Evolutionary conservation across 306 rosid genomes (phyloP).

Genomic region (Quercus cerris): DNA sequence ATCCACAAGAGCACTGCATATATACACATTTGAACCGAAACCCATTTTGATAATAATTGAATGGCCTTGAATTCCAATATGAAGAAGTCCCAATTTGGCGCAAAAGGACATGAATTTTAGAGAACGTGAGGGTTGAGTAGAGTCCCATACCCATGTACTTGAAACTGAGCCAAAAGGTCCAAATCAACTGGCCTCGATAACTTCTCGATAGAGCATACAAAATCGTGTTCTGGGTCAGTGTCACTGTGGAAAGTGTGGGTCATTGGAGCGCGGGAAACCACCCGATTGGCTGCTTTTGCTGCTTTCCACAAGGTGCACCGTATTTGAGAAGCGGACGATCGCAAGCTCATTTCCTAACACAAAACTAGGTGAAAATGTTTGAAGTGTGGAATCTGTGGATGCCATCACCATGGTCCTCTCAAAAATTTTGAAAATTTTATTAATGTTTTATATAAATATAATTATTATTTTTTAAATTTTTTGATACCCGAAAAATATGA

Average conservation of each 20-base stretch:
- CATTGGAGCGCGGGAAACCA: conserved; percentile 12
- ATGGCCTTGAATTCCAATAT: conserved; percentile 18
- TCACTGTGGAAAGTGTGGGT: not conserved
- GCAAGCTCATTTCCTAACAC: not conserved
- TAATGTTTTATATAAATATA: no score
- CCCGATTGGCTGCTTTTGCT: not conserved
- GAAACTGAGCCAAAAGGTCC: conserved; percentile 3
- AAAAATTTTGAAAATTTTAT: no score
- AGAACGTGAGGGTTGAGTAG: conserved; percentile 30
- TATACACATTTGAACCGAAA: conserved; percentile 25
- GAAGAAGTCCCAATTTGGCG: not conserved
- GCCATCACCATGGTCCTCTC: no score
- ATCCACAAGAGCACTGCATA: conserved; percentile 31
- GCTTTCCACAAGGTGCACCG: not conserved
- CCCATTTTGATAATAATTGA: conserved; percentile 34
- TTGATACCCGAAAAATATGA: no score
- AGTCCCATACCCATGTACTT: conserved; percentile 13
- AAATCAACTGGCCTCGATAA: not conserved
- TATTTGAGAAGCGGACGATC: not conserved
- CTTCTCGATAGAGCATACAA: not conserved
- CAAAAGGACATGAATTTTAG: conserved; percentile 25
- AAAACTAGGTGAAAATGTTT: no score
- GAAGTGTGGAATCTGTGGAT: no score
- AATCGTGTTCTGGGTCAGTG: not conserved
- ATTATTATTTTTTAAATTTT: no score